Percentiles rank a stretch among this genome's conserved stretches.
phyloP scores from a whole-genome alignment of 345 rosid genomes.

The Dipteronia dyeriana region DNA sequence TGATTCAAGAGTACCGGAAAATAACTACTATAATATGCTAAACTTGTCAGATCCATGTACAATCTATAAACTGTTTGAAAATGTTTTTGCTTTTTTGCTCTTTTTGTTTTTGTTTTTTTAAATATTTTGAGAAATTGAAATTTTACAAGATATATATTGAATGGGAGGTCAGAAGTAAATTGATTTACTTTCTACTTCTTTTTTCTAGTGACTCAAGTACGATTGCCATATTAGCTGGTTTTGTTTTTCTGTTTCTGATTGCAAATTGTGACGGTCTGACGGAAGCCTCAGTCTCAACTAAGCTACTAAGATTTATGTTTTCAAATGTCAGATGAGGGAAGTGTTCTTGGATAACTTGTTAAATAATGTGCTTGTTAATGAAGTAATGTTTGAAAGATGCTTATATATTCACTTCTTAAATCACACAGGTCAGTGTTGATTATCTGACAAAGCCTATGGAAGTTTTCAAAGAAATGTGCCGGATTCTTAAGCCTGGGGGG shows the following conservation, averaged over 20 bases:
- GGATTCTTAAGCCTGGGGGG: slow-evolving; percentile 87
- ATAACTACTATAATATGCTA: no score
- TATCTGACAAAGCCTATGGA: slow-evolving; percentile 81
- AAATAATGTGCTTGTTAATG: not conserved
- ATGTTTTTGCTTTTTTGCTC: no score
- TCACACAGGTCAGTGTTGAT: slow-evolving; percentile 81
- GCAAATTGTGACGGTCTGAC: slow-evolving; percentile 4
- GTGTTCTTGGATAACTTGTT: not conserved
- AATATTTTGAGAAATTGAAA: no score
- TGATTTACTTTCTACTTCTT: not conserved
- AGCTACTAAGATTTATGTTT: not conserved
- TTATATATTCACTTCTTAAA: not conserved
- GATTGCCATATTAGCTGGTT: not conserved
- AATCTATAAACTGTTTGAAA: no score
- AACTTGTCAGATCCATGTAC: no score
- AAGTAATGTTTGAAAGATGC: not conserved
- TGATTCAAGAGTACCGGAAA: not conserved
- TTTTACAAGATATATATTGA: no score
- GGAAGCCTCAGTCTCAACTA: not conserved
- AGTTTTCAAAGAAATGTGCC: slow-evolving; percentile 77
- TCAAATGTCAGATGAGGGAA: not conserved
- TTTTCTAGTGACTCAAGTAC: not conserved
- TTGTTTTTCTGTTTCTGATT: not conserved
- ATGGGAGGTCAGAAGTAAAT: not conserved
- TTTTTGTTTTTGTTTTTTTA: no score